A percentile compares a stretch with the other conserved stretches of the same genome.
Conservation (phyloP, 2,329 filamentous ascomycete genomes). For the Aspergillus brasiliensis region DNA sequence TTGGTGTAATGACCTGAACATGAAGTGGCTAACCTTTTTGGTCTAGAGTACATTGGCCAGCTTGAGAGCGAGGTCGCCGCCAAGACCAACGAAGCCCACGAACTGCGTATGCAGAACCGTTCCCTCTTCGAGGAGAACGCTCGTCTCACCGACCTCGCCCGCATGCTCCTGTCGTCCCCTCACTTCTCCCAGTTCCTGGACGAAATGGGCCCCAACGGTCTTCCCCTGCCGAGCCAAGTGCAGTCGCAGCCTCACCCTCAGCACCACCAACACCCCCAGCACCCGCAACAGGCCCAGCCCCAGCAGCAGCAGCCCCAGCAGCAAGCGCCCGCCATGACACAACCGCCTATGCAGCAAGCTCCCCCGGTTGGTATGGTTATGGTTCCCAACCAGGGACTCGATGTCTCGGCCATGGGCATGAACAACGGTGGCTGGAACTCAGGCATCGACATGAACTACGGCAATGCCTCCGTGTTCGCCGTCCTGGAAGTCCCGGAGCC, state of each 20-base stretch:
- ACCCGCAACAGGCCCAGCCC: conserved; percentile 41
- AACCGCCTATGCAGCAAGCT: conserved; percentile 56
- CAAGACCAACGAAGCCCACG: conserved; percentile 81
- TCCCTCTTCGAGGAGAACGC: conserved; percentile 83
- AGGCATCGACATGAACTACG: conserved; percentile 48
- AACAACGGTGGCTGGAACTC: conserved; percentile 48
- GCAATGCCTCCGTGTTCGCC: conserved; percentile 59
- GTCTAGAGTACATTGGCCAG: conserved; percentile 91
- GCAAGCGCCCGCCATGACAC: conserved; percentile 34
- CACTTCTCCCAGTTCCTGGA: conserved; percentile 82
- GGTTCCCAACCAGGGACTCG: conserved; percentile 76
- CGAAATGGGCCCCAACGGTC: conserved; percentile 64
- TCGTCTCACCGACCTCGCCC: conserved; percentile 74
- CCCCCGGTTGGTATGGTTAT: conserved; percentile 73
- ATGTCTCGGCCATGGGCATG: conserved; percentile 72
- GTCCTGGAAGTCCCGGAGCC: conserved; percentile 70
- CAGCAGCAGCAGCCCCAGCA: conserved; percentile 46
- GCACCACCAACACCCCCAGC: conserved; percentile 39
- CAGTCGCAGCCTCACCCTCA: conserved; percentile 41
- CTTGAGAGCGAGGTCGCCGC: conserved; percentile 85
- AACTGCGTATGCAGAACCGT: conserved; percentile 78
- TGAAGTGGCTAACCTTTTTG: conserved; percentile 53
- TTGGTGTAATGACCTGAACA: background rate
- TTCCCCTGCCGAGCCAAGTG: conserved; percentile 39
- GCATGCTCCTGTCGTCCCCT: conserved; percentile 76